These are phyloP conservation scores for Chaetomium olivaceum DNA, from an alignment of 2,329 filamentous ascomycete species.

Conservation along the genomic window DNA sequence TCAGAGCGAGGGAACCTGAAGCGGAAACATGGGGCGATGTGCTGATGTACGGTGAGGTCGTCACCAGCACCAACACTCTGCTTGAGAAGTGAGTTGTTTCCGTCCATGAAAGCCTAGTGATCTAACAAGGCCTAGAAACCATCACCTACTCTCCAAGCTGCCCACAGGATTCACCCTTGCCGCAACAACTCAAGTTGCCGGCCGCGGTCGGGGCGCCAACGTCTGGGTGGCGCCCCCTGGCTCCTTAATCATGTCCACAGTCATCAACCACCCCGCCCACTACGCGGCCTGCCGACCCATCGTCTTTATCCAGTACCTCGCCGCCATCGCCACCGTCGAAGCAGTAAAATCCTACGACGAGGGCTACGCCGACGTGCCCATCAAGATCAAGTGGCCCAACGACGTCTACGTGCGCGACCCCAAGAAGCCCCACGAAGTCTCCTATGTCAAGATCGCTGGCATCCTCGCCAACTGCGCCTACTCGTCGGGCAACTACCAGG, in stretches of 20 bases:
- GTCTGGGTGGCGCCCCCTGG: slow-evolving; percentile 93
- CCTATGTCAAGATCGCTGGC: slow-evolving; percentile 87
- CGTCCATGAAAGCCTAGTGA: not conserved
- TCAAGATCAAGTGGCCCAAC: slow-evolving; percentile 97
- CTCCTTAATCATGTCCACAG: slow-evolving; percentile 81
- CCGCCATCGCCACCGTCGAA: slow-evolving; percentile 81
- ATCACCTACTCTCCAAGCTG: slow-evolving; percentile 70
- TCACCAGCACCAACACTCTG: slow-evolving; percentile 92
- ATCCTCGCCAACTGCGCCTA: slow-evolving; percentile 91
- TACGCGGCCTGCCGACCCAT: slow-evolving; percentile 74
- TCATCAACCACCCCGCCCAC: slow-evolving; percentile 78
- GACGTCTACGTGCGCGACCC: slow-evolving; percentile 81
- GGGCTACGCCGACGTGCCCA: slow-evolving; percentile 69
- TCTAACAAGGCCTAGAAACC: slow-evolving; percentile 61
- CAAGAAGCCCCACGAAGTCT: slow-evolving; percentile 45
- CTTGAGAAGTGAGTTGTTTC: slow-evolving; percentile 71
- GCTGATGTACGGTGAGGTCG: slow-evolving; percentile 84
- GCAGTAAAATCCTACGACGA: slow-evolving; percentile 79
- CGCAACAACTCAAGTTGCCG: slow-evolving; percentile 85
- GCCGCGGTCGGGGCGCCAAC: slow-evolving; percentile 84
- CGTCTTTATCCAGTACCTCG: slow-evolving; percentile 91
- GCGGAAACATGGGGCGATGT: slow-evolving; percentile 71
- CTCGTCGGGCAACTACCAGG: slow-evolving; percentile 72
- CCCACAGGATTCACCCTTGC: slow-evolving; percentile 85
- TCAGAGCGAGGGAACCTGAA: slow-evolving; percentile 58